phyloP scores from a whole-genome alignment of 2,329 filamentous ascomycete genomes.

The Colletotrichum tofieldiae region DNA sequence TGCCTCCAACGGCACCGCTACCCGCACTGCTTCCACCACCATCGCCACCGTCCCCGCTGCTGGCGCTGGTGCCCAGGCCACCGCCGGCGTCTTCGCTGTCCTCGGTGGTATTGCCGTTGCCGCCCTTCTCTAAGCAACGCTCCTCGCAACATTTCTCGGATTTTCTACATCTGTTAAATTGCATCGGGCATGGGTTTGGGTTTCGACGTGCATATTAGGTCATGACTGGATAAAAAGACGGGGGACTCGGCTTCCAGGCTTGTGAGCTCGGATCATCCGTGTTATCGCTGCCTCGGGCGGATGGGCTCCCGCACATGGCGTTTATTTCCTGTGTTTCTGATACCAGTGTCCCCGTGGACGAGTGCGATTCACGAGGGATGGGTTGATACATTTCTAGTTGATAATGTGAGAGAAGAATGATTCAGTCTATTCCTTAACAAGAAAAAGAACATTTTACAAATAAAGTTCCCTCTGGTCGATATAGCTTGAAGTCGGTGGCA shows the following conservation, averaged over 20 bases:
- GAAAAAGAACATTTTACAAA: slow-evolving; percentile 10
- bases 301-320: slow-evolving; percentile 39
- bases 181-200: slow-evolving; percentile 35
- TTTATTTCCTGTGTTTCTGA: slow-evolving; percentile 38
- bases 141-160: slow-evolving; percentile 38
- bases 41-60: slow-evolving; percentile 30
- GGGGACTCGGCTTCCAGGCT: slow-evolving; percentile 36
- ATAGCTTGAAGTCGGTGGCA: slow-evolving; percentile 17
- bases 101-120: slow-evolving; percentile 43
- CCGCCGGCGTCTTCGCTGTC: slow-evolving; percentile 42
- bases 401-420: slow-evolving; percentile 41
- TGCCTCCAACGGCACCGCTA: slow-evolving; percentile 38
- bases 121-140: slow-evolving; percentile 38
- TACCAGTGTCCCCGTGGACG: slow-evolving; percentile 36
- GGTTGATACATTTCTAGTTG: slow-evolving; percentile 42
- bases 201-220: slow-evolving; percentile 42
- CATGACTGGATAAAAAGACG: slow-evolving; percentile 43
- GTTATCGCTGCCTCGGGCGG: slow-evolving; percentile 18
- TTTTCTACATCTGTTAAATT: slow-evolving; percentile 38
- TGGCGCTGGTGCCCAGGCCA: slow-evolving; percentile 37
- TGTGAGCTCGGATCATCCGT: slow-evolving; percentile 3
- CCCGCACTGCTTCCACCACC: slow-evolving; percentile 27
- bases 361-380: slow-evolving; percentile 33
- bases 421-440: slow-evolving; percentile 13
- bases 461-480: background rate